A percentile compares a stretch with the other conserved stretches of the same genome.
phyloP scores from a whole-genome alignment of 2,329 filamentous ascomycete genomes.

The Aureobasidium vineae region DNA sequence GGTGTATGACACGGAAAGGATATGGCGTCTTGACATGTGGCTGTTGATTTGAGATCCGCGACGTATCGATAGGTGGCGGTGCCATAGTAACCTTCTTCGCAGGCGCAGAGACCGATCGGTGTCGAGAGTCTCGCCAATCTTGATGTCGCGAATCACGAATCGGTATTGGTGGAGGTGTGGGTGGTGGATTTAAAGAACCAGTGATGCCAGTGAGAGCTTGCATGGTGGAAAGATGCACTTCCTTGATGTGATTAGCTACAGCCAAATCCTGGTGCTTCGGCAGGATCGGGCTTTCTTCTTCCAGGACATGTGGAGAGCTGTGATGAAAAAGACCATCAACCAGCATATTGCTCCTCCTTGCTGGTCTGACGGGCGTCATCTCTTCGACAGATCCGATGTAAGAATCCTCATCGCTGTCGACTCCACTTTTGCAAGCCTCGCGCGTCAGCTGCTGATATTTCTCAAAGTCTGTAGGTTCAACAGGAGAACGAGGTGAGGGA shows the following conservation, averaged over 20 bases:
- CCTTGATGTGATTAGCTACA: slow-evolving; percentile 35
- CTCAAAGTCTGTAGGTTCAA: slow-evolving; percentile 20
- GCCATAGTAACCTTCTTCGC: slow-evolving; percentile 36
- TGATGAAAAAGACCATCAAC: slow-evolving; percentile 12
- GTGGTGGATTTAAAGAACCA: slow-evolving; percentile 3
- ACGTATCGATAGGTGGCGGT: slow-evolving; percentile 39
- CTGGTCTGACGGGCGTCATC: slow-evolving; percentile 21
- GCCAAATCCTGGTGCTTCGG: slow-evolving; percentile 19
- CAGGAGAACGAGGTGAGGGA: slow-evolving; percentile 16
- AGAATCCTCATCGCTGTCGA: slow-evolving; percentile 23
- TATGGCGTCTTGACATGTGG: slow-evolving; percentile 38
- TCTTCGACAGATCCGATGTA: slow-evolving; percentile 26
- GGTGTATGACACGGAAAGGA: slow-evolving; percentile 31
- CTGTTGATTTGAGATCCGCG: slow-evolving; percentile 13
- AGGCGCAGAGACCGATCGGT: slow-evolving; percentile 28
- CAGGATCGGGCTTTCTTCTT: slow-evolving; percentile 28
- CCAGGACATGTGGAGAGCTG: slow-evolving; percentile 4
- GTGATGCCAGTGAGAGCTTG: slow-evolving; percentile 35
- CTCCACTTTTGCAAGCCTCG: slow-evolving; percentile 15
- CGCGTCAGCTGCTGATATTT: slow-evolving; percentile 18
- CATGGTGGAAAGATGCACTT: slow-evolving; percentile 37
- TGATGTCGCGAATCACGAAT: slow-evolving; percentile 17
- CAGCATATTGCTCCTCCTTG: slow-evolving; percentile 11
- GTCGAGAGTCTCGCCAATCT: slow-evolving; percentile 22
- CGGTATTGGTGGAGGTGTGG: slow-evolving; percentile 10